phyloP scores from a whole-genome alignment of 441 rosid genomes.

The Adansonia rubrostipa region DNA sequence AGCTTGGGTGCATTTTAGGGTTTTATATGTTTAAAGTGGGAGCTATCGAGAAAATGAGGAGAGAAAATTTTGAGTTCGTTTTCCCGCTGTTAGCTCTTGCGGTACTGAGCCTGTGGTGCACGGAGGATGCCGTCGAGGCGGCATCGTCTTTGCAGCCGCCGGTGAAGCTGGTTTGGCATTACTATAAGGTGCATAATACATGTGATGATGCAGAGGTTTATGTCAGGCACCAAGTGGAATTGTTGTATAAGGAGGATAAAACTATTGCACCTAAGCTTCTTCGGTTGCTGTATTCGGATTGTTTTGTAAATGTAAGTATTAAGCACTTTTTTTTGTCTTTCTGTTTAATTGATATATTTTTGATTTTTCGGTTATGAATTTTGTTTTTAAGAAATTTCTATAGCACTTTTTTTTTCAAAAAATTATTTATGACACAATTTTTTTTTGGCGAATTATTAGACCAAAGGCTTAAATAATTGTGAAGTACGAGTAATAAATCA shows the following conservation, averaged over 20 bases:
- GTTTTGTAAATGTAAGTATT: constrained; percentile 63
- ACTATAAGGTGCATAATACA: constrained; percentile 48
- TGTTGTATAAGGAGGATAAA: constrained; percentile 45
- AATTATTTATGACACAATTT: neutral
- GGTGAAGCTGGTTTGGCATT: constrained; percentile 59
- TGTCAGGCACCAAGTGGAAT: constrained; percentile 53
- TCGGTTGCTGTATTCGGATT: constrained; percentile 76
- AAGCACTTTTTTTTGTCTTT: neutral
- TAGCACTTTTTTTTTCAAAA: neutral
- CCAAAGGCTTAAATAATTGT: too few relatives aligned
- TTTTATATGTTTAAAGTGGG: neutral
- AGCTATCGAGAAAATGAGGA: constrained; percentile 24
- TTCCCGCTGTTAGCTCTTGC: constrained; percentile 34
- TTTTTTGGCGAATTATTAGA: too few relatives aligned
- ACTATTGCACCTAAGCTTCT: constrained; percentile 68
- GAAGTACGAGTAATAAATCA: too few relatives aligned
- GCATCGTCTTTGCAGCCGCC: constrained; percentile 42
- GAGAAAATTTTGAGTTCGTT: constrained; percentile 21
- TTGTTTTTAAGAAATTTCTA: too few relatives aligned
- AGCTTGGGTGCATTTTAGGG: constrained; percentile 28
- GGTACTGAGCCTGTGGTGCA: constrained; percentile 31
- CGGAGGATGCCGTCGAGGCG: constrained; percentile 43
- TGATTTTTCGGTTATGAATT: too few relatives aligned
- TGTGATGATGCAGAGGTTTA: constrained; percentile 64
- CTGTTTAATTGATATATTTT: neutral